A percentile compares a stretch with the other conserved stretches of the same genome.
These are phyloP conservation scores for Paecilomyces variotii DNA, from an alignment of 2,329 filamentous ascomycete species.

Conservation along the genomic window DNA sequence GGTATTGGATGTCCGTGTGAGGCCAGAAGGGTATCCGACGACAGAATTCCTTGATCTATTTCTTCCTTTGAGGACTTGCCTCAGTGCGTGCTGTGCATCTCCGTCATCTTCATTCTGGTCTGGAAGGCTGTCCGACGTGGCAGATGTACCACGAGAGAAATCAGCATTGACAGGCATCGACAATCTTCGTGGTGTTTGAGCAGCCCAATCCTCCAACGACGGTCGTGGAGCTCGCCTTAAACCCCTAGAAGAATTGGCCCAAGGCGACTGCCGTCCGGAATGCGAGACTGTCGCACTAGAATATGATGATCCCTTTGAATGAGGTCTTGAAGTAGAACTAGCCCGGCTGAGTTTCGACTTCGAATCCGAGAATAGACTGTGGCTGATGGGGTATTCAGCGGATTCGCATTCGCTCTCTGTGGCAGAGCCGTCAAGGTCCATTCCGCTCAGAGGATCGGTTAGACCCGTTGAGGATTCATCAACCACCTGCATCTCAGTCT, in stretches of 20 bases:
- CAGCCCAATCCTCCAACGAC: slow-evolving; percentile 19
- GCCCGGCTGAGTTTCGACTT: slow-evolving; percentile 20
- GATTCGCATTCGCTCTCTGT: slow-evolving; percentile 36
- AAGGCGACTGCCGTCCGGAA: slow-evolving; percentile 35
- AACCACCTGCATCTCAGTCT: slow-evolving; percentile 36
- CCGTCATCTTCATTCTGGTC: slow-evolving; percentile 23
- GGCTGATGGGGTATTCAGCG: slow-evolving; percentile 32
- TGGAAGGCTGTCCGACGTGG: slow-evolving; percentile 16
- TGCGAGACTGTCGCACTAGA: slow-evolving; percentile 32
- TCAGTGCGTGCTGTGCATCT: slow-evolving; percentile 40
- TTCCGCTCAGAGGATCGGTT: slow-evolving; percentile 27
- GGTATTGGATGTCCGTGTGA: slow-evolving; percentile 23
- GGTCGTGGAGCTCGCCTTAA: slow-evolving; percentile 16
- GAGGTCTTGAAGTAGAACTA: slow-evolving; percentile 30
- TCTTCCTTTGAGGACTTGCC: slow-evolving; percentile 35
- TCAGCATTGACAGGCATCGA: slow-evolving; percentile 23
- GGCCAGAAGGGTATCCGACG: slow-evolving; percentile 20
- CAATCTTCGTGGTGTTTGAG: slow-evolving; percentile 26
- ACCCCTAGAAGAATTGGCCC: slow-evolving; percentile 26
- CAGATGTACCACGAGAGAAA: slow-evolving; percentile 23
- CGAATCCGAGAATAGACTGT: slow-evolving; percentile 28
- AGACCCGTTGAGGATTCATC: slow-evolving; percentile 22
- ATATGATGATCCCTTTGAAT: slow-evolving; percentile 36
- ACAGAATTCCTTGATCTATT: slow-evolving; percentile 19
- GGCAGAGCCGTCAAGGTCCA: slow-evolving; percentile 36